Conservation (phyloP, 1,139 yeast species). For the Pichiaceae sp. region DNA sequence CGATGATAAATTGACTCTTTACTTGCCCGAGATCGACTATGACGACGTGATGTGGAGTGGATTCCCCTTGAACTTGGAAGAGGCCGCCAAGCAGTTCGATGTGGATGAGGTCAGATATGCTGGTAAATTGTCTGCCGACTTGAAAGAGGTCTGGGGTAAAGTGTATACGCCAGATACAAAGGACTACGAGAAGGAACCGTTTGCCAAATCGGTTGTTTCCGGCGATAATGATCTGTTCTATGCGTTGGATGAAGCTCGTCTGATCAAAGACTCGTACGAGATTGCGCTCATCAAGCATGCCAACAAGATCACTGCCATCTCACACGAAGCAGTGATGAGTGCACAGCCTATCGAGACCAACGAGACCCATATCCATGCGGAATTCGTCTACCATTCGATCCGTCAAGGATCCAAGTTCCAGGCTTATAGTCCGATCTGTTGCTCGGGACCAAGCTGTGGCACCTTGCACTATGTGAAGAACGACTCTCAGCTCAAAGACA, state of each 20-base stretch:
- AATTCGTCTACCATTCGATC: constrained; percentile 84
- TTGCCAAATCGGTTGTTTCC: constrained; percentile 28
- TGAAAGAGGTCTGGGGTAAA: constrained; percentile 17
- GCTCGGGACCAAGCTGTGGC: constrained; percentile 87
- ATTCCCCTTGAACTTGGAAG: constrained; percentile 59
- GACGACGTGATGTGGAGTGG: constrained; percentile 99
- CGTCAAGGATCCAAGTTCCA: constrained; percentile 88
- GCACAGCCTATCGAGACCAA: constrained; percentile 81
- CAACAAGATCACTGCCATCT: constrained; percentile 73
- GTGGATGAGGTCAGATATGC: constrained; percentile 74
- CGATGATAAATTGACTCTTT: constrained; percentile 54
- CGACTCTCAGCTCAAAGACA: constrained; percentile 49
- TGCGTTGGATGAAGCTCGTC: constrained; percentile 81
- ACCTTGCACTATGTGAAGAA: constrained; percentile 86
- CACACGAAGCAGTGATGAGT: constrained; percentile 88
- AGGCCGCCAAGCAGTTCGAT: constrained; percentile 59
- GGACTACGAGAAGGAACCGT: constrained; percentile 27
- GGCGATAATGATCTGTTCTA: constrained; percentile 45
- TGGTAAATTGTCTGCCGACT: constrained; percentile 29
- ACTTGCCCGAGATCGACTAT: constrained; percentile 72
- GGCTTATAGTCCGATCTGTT: constrained; percentile 92
- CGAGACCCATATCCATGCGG: constrained; percentile 93
- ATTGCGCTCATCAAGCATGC: constrained; percentile 71
- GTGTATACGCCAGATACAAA: constrained; percentile 38
- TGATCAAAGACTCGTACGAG: constrained; percentile 79